Conservation (phyloP, 768 basidiomycete genomes). For the Exidia glandulosa region DNA sequence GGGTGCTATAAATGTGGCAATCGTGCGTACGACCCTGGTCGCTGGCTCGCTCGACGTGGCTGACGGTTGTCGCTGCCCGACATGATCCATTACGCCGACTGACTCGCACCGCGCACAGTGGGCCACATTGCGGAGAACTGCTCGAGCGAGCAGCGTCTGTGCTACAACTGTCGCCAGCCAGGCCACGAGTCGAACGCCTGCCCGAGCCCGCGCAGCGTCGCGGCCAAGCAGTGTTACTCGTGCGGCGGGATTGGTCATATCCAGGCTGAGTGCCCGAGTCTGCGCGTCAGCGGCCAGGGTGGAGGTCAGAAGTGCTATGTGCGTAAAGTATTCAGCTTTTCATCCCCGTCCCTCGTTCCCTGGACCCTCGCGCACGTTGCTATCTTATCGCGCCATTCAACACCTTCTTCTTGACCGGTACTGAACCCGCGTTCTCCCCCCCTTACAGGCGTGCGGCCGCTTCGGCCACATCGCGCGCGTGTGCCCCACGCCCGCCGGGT, state of each 20-base stretch:
- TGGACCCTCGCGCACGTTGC: not conserved
- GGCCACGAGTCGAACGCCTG: conserved; percentile 88
- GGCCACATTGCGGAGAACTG: conserved; percentile 92
- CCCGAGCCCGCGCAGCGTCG: conserved; percentile 69
- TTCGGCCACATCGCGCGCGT: conserved; percentile 72
- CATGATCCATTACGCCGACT: conserved; percentile 9
- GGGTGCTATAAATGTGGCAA: conserved; percentile 68
- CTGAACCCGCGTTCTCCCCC: not conserved
- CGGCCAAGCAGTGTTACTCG: conserved; percentile 85
- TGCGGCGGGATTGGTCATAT: conserved; percentile 90
- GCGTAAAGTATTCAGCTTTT: conserved; percentile 17
- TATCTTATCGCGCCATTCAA: not conserved
- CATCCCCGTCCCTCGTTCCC: not conserved
- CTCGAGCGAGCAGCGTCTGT: conserved; percentile 76
- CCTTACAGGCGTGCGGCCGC: conserved; percentile 60
- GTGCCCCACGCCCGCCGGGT: conserved; percentile 45
- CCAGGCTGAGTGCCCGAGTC: conserved; percentile 75
- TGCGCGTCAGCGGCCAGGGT: conserved; percentile 52
- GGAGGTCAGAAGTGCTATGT: conserved; percentile 85
- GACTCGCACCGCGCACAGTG: too few species aligned
- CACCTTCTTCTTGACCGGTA: conserved; percentile 1
- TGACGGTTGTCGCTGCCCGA: conserved; percentile 6
- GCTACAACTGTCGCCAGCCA: conserved; percentile 92
- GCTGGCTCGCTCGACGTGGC: conserved; percentile 15
- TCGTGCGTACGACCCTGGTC: not conserved